These are phyloP conservation scores for Pseudogymnoascus sp. DNA, from an alignment of 2,329 filamentous ascomycete species.

Conservation along the genomic window DNA sequence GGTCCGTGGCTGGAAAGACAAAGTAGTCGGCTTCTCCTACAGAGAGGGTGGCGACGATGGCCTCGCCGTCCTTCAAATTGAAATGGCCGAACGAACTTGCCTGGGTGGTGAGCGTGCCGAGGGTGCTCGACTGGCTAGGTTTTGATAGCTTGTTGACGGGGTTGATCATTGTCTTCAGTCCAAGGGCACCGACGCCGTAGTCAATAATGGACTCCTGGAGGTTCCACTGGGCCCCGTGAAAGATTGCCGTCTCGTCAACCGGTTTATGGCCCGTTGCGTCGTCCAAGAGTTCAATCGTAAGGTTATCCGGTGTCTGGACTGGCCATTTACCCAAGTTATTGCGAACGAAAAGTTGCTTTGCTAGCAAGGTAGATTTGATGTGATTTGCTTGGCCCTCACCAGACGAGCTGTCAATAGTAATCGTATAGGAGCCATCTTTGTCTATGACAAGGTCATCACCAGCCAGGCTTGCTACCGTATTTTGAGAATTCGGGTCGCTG, in stretches of 20 bases:
- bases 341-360: constrained; percentile 1
- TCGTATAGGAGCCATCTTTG: background rate
- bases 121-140: background rate
- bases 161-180: background rate
- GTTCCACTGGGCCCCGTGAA: background rate
- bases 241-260: background rate
- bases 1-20: background rate
- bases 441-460: background rate
- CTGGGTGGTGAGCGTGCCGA: background rate
- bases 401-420: background rate
- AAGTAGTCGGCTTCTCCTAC: background rate
- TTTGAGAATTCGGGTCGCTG: background rate
- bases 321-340: background rate
- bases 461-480: background rate
- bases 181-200: background rate
- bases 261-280: background rate
- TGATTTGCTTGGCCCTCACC: background rate
- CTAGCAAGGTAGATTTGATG: background rate
- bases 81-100: background rate
- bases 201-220: background rate
- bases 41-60: background rate
- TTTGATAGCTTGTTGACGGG: background rate
- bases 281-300: background rate
- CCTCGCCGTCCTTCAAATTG: background rate
- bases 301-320: background rate